These are phyloP conservation scores for Lycium ferocissimum DNA, from an alignment of 257 asterid species.

Conservation along the genomic window DNA sequence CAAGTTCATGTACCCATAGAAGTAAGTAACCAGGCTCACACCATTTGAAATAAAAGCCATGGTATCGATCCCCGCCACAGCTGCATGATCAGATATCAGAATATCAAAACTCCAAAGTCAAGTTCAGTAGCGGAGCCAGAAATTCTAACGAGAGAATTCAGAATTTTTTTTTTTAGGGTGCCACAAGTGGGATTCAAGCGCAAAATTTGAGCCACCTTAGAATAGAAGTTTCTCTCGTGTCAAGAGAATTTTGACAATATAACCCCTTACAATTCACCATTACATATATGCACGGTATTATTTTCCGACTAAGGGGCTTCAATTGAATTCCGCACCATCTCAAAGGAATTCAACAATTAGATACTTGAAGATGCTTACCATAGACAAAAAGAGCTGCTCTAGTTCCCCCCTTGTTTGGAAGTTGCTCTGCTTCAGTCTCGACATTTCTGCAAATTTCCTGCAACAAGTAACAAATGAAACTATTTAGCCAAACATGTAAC, in stretches of 20 bases:
- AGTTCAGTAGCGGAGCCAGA: background rate
- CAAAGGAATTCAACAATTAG: background rate
- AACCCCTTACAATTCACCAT: background rate
- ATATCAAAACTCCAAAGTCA: background rate
- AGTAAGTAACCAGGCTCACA: slow-evolving; percentile 74
- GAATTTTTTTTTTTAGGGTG: too few relatives aligned
- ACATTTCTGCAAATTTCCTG: background rate
- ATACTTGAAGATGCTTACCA: slow-evolving; percentile 21
- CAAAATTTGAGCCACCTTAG: background rate
- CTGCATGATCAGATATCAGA: slow-evolving; percentile 36
- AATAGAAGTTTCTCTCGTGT: background rate
- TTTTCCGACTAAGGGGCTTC: background rate
- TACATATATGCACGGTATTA: background rate
- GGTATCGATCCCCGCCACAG: slow-evolving; percentile 59
- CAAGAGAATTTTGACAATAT: background rate
- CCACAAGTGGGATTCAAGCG: background rate
- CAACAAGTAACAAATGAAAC: slow-evolving; percentile 6
- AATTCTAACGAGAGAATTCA: background rate
- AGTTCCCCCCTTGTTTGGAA: slow-evolving; percentile 18
- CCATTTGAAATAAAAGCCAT: slow-evolving; percentile 66
- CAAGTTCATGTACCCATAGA: slow-evolving; percentile 63
- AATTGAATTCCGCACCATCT: background rate
- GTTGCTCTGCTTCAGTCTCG: background rate
- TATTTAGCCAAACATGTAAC: background rate
- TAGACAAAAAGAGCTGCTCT: slow-evolving; percentile 33